Evolutionary conservation across 2,329 filamentous ascomycete genomes (phyloP).

Genomic region (Ceratocystis destructans): DNA sequence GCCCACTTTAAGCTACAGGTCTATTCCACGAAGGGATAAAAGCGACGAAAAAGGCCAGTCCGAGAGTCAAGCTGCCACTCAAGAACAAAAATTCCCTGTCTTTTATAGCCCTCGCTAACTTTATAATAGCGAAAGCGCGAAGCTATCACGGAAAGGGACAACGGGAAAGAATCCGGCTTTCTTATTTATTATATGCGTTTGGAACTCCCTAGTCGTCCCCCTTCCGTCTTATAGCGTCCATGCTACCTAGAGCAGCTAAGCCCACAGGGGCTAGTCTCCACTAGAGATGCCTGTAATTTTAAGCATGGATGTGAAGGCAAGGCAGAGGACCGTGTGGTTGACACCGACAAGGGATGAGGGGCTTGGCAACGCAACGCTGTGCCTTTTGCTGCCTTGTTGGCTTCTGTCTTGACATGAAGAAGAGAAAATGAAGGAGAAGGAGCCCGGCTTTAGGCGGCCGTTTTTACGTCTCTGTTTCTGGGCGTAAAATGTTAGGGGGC

Average conservation of each 20-base stretch:
- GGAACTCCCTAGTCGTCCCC: background rate
- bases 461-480: background rate
- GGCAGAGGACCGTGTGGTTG: background rate
- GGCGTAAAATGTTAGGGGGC: background rate
- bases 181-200: background rate
- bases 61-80: too few relatives aligned
- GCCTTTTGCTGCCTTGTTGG: background rate
- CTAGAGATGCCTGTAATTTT: background rate
- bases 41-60: too few relatives aligned
- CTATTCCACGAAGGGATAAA: too few relatives aligned
- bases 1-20: too few relatives aligned
- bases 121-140: constrained; percentile 4
- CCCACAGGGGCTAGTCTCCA: background rate
- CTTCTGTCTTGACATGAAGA: background rate
- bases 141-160: background rate
- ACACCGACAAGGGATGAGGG: background rate
- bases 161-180: background rate
- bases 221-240: background rate
- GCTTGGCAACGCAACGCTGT: background rate
- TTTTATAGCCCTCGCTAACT: background rate
- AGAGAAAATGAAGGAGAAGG: background rate
- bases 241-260: background rate
- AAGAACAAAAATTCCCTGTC: background rate
- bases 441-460: background rate
- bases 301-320: background rate